Conservation (phyloP, 129 eudicot genomes). For the Smallanthus sonchifolius region DNA sequence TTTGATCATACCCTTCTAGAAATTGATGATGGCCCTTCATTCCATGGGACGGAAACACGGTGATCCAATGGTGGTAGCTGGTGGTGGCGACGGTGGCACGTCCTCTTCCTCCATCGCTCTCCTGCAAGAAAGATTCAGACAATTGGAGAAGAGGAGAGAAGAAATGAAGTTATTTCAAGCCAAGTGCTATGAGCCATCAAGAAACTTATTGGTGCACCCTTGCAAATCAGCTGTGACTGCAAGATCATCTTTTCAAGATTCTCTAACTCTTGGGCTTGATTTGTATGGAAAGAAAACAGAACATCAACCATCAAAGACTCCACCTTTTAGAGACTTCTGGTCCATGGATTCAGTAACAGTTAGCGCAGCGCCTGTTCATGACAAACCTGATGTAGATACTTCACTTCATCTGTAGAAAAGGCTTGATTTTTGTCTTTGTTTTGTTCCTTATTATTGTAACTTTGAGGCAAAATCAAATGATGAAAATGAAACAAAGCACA, state of each 20-base stretch:
- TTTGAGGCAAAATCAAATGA: conserved; percentile 18
- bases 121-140: conserved; percentile 57
- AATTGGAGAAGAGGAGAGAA: conserved; percentile 47
- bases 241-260: conserved; percentile 34
- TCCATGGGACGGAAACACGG: conserved; percentile 39
- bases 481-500: conserved; percentile 7
- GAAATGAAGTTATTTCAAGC: conserved; percentile 33
- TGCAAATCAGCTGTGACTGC: neutral
- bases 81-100: conserved; percentile 10
- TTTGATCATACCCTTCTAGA: conserved; percentile 10
- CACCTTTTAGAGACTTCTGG: conserved; percentile 28
- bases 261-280: conserved; percentile 55
- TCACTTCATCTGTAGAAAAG: conserved; percentile 55
- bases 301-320: conserved; percentile 13
- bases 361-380: conserved; percentile 15
- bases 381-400: conserved; percentile 48
- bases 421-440: conserved; percentile 10
- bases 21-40: conserved; percentile 27
- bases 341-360: conserved; percentile 27
- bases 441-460: conserved; percentile 29
- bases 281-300: conserved; percentile 25
- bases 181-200: conserved; percentile 4
- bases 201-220: conserved; percentile 8
- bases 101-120: conserved; percentile 49
- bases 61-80: conserved; percentile 30